Percentiles rank a stretch among this genome's conserved stretches.
Conservation (phyloP, 2,329 filamentous ascomycete genomes). For the Elsinoe fawcettii region DNA sequence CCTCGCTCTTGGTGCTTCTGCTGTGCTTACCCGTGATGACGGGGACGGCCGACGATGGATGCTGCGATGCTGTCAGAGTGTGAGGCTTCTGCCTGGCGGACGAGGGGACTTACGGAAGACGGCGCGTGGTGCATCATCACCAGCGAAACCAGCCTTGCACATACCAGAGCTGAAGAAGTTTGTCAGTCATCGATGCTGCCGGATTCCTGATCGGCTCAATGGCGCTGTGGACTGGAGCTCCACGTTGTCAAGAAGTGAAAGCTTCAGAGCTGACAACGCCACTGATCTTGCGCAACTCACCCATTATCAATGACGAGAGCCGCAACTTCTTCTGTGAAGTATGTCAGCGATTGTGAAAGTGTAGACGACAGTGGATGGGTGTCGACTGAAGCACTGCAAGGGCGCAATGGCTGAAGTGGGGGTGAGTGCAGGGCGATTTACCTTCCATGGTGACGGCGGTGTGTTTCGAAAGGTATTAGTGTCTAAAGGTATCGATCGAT, state of each 20-base stretch:
- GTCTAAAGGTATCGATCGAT: not conserved
- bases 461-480: conserved; percentile 12
- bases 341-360: conserved; percentile 15
- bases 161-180: conserved; percentile 77
- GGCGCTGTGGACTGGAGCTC: not conserved
- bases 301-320: conserved; percentile 99
- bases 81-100: not conserved
- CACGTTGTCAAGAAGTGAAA: not conserved
- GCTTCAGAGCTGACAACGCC: not conserved
- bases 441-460: conserved; percentile 28
- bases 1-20: conserved; percentile 19
- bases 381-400: not conserved
- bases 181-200: conserved; percentile 18
- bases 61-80: conserved; percentile 48
- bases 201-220: not conserved
- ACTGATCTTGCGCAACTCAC: conserved; percentile 55
- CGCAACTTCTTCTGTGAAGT: conserved; percentile 88
- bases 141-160: conserved; percentile 99
- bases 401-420: conserved; percentile 14
- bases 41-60: conserved; percentile 98
- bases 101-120: conserved; percentile 87
- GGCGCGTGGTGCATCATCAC: conserved; percentile 99
- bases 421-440: conserved; percentile 21
- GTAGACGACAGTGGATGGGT: not conserved
- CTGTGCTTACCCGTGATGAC: conserved; percentile 88